Base-by-base conservation (phyloP, 2,329 filamentous ascomycete genomes). In the Cephalotrichum gorgonifer region DNA sequence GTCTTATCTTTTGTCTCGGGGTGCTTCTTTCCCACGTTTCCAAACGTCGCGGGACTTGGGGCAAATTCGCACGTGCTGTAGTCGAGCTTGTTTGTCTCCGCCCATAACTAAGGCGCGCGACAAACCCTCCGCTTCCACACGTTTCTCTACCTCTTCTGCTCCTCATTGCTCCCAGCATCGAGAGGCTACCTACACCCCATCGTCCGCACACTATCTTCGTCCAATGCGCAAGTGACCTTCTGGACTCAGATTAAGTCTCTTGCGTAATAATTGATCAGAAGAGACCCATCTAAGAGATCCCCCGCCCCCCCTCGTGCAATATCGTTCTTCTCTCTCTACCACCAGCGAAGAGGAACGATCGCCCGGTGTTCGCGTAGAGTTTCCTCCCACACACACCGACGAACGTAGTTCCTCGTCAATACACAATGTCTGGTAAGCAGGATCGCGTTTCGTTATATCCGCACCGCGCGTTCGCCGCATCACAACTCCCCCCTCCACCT, bases 221-320 rank as follows among this genome's bases (percentile, higher is more conserved):
- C 5, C 35, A 39, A 33, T 42, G 46, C 46, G 46, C 46, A 31
- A 47, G 45, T 27, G 38, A 30, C 46, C 25, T 25, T 43, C 23
- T 43, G 46, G 46, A 12, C 46, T 43, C 46, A 48, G 38, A 42
- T 22, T 48, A 43, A 28, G 25, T 38, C 38, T 31, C 39, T 43
- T 20, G 45, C 44, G 45, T 47, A 47, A 41, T 15, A 48, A 48
- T 48, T 48, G 38, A 48, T 48, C 46, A 47, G 31, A 35, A 46
- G 28, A 46, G 25, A 35, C 44, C 14, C 15, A 33, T 38, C 35
- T 27, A 47, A 47, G 33, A 44, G 43, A 28, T 28, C 15, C 15
- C 14, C 22, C 15, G 22, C 35, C 11, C 15, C 12, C n/a, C 35
- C 2, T 20, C 17, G 35, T 39, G 35, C 35, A n/a, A n/a, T n/a